Evolutionary conservation across 108 stramenopile species (phyloP), one percentile per base, ranked within the genome.

Genomic region (Fragilaria radians): DNA sequence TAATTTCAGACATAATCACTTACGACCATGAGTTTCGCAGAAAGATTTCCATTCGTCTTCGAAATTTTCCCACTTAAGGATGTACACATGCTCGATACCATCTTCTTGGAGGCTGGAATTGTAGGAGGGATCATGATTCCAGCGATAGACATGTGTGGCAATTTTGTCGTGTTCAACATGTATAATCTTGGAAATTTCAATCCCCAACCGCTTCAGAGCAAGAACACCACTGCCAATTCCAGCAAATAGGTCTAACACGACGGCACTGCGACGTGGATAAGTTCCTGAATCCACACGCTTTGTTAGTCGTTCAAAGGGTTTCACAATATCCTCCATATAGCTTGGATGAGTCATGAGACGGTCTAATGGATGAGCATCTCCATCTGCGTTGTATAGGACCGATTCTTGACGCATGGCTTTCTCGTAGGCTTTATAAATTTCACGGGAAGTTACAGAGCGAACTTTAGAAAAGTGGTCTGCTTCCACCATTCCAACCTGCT

Each of bases 91-190:
- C 33, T 63, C 49, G n/a, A 74, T 80, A 11, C 52, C 71, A 27
- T 29, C 36, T 49, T 54, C 2, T 19, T 27, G 14, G 3, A 61
- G 50, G 9, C 32, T 27, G 1, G 21, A 48, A 21, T 62, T 59
- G 26, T 70, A 74, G 17, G 11, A 19, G 9, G 42, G 64, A 48
- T 70, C 71, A 61, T 82, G 77, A 52, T 66, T 68, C 1, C 48
- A 52, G 14, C 67, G 52, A 36, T 62, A 66, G 0, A 78, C 81
- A 53, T 69, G 66, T 26, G 62, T 74, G 26, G 71, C 62, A 23
- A 82, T 66, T 18, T 29, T 54, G 56, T 82, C 77, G 33, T 58
- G 32, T 70, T 82, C 81, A 4, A 78, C 77, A 55, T 76, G 74
- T 46, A 82, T 62, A 22, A 82, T 60, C 50, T 57, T 66, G 4